Conservation (phyloP, 2,329 filamentous ascomycete genomes). For the Eutypa lata region DNA sequence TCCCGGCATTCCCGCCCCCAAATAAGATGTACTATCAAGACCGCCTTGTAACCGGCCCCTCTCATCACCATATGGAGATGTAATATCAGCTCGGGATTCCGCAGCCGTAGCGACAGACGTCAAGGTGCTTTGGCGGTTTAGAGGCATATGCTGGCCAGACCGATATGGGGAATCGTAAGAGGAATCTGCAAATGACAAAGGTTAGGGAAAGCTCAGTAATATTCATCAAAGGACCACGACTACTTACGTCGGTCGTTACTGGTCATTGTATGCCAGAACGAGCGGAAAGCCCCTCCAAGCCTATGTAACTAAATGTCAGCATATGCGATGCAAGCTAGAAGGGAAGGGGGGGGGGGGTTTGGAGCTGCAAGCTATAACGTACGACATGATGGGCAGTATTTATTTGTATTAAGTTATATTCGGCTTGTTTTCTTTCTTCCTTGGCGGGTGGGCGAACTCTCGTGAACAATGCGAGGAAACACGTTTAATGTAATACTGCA, state of each 20-base stretch:
- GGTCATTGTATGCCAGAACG: constrained; percentile 92
- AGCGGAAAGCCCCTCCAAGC: constrained; percentile 71
- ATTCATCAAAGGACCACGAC: constrained; percentile 5
- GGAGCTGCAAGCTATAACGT: background rate
- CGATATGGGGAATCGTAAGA: constrained; percentile 90
- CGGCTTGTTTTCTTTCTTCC: background rate
- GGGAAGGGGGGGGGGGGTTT: background rate
- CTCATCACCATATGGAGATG: constrained; percentile 76
- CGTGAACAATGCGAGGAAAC: background rate
- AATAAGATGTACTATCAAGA: constrained; percentile 58
- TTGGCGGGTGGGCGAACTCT: background rate
- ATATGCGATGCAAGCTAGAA: no score
- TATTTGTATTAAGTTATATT: background rate
- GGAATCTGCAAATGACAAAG: constrained; percentile 66
- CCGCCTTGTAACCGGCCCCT: constrained; percentile 48
- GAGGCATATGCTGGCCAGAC: constrained; percentile 83
- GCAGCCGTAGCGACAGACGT: constrained; percentile 85
- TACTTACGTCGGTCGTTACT: constrained; percentile 65
- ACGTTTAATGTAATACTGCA: background rate
- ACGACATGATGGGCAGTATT: constrained; percentile 4
- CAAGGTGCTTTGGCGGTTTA: constrained; percentile 77
- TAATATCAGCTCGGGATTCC: constrained; percentile 84
- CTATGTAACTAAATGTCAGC: constrained; percentile 35
- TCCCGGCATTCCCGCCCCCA: constrained; percentile 44
- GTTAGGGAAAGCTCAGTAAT: constrained; percentile 16